phyloP scores from a whole-genome alignment of 768 basidiomycete genomes.

The Pilatotrama ljubarskyi region DNA sequence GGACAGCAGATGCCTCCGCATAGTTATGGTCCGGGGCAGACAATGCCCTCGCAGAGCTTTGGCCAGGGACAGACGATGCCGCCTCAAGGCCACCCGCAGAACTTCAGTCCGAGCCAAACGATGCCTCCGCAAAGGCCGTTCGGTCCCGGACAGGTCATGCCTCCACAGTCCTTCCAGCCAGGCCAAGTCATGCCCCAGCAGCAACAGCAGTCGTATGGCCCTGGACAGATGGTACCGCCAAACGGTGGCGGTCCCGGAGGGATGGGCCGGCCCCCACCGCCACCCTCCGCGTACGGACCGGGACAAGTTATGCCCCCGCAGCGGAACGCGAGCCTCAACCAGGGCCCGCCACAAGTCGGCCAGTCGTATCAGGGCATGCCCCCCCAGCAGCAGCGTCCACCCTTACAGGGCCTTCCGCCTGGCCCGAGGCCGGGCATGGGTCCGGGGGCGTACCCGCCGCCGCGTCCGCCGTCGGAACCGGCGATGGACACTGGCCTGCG shows the following conservation, averaged over 20 bases:
- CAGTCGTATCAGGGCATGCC: constrained; percentile 10
- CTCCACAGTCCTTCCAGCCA: background rate
- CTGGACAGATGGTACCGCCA: background rate
- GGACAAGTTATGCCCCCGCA: constrained; percentile 22
- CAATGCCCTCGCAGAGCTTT: constrained; percentile 14
- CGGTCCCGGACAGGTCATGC: constrained; percentile 9
- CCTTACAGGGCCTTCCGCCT: constrained; percentile 7
- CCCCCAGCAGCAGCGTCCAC: background rate
- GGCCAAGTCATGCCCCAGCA: constrained; percentile 12
- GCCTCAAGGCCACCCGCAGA: constrained; percentile 1
- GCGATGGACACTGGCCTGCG: constrained; percentile 36
- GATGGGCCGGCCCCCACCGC: constrained; percentile 7
- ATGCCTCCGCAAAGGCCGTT: constrained; percentile 18
- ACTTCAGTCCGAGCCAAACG: constrained; percentile 18
- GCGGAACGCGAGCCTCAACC: background rate
- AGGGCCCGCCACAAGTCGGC: constrained; percentile 14
- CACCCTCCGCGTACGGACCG: constrained; percentile 12
- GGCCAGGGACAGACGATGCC: background rate
- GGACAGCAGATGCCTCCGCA: constrained; percentile 24
- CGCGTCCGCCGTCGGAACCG: constrained; percentile 28
- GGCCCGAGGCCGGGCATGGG: constrained; percentile 12
- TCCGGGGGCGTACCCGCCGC: constrained; percentile 14
- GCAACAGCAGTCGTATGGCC: background rate
- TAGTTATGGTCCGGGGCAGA: constrained; percentile 24
- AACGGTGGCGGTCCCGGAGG: background rate